Base-by-base conservation (phyloP, 1,139 yeast genomes). In the Suhomyces anneliseae region DNA sequence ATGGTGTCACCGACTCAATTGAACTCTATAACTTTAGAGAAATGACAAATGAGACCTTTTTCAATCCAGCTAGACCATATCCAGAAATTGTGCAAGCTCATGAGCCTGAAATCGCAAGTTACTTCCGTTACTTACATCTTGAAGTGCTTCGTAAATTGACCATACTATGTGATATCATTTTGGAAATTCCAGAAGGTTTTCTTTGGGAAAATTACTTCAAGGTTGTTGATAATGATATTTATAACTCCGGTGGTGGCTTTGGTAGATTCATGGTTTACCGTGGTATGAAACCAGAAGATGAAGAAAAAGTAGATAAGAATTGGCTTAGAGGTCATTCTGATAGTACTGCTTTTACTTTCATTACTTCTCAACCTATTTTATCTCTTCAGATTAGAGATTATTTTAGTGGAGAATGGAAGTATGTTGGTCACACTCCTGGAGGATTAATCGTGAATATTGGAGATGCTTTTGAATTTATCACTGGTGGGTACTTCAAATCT, bases 21-120 rank as follows among this genome's bases (percentile, higher is more conserved):
- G 74, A 64, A 42, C 72, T 68, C 50, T 75, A 69, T 55, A 74
- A 74, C 50, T 62, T 74, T 45, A 63, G 73, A 49, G 69, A 71
- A 46, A 59, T 71, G 48, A 55, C 59, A 24, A 68, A 68, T 27
- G 65, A 65, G 40, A 58, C 56, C 7, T 60, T 66, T 26, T 59
- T 62, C 40, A 51, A 54, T 27, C 51, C 53, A 4, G 45, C 47
- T 26, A 48, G 34, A 19, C 43, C 47, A 12, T 62, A 65, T 46
- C 72, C 72, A 0, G 69, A 65, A n/a, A 47, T 68, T 8, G 66
- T 61, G 0, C 54, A 55, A 37, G 67, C 62, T 3, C 64, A 68
- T 47, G 54, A 66, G 26, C 51, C 56, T 2, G 68, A 65, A 38
- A 53, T 68, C 34, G 59, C 63, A 1, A 60, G 57, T n/a, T 68